Evolutionary conservation across 1,139 yeast genomes (phyloP).

Genomic region (Taphrina confusa): DNA sequence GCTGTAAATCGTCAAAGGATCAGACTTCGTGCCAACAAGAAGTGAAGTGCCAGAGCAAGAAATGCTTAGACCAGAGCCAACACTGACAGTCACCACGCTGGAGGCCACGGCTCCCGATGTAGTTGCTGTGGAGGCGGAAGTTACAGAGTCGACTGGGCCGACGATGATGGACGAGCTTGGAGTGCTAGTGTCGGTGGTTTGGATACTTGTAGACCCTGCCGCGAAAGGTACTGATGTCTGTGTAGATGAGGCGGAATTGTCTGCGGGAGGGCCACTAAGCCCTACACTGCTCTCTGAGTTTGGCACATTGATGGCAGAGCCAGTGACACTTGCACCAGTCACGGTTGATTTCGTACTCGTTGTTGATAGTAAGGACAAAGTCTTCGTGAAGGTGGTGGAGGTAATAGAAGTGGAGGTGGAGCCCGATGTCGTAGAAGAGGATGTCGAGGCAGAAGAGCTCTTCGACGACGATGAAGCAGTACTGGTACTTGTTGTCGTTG

Average conservation of each 20-base stretch:
- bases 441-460: background rate
- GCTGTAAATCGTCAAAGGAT: conserved; percentile 3
- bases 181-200: no score
- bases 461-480: background rate
- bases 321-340: background rate
- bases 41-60: background rate
- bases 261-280: no score
- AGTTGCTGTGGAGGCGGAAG: background rate
- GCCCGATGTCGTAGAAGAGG: background rate
- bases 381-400: background rate
- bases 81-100: background rate
- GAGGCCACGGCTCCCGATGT: background rate
- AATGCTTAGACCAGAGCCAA: background rate
- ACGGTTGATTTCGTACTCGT: background rate
- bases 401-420: background rate
- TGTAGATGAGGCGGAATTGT: background rate
- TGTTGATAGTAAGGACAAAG: no score
- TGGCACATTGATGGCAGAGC: background rate
- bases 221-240: background rate
- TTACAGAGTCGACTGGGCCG: background rate
- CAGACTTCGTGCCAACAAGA: background rate
- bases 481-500: no score
- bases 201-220: no score
- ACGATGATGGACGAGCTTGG: background rate
- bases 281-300: no score